Evolutionary conservation across 2,329 filamentous ascomycete genomes (phyloP).

Genomic region (Zalaria obscura): DNA sequence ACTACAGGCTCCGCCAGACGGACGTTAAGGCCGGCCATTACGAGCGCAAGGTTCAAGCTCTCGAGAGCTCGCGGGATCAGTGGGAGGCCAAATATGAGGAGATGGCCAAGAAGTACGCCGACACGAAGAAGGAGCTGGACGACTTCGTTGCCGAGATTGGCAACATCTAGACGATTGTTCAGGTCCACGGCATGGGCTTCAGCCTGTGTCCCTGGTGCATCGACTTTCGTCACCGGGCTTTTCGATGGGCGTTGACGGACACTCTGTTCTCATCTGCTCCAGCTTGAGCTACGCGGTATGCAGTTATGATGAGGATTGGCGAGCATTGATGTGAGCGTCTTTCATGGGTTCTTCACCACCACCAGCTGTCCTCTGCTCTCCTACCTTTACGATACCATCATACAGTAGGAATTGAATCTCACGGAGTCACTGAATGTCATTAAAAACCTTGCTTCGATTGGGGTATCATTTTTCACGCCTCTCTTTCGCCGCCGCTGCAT

Average conservation of each 20-base stretch:
- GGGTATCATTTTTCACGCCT: slow-evolving; percentile 25
- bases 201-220: too few relatives aligned
- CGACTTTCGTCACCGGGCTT: too few relatives aligned
- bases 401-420: not conserved
- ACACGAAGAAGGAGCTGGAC: slow-evolving; percentile 78
- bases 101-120: slow-evolving; percentile 77
- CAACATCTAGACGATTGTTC: slow-evolving; percentile 57
- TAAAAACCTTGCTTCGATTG: not conserved
- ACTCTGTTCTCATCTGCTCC: too few relatives aligned
- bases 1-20: slow-evolving; percentile 79
- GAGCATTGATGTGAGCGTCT: not conserved
- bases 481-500: slow-evolving; percentile 53
- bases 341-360: not conserved
- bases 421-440: too few relatives aligned
- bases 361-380: not conserved
- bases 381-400: slow-evolving; percentile 5
- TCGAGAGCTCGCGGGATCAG: slow-evolving; percentile 80
- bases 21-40: slow-evolving; percentile 99
- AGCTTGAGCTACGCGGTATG: too few relatives aligned
- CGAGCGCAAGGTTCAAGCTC: slow-evolving; percentile 96
- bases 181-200: too few relatives aligned
- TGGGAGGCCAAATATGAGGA: slow-evolving; percentile 99
- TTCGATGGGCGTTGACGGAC: too few relatives aligned
- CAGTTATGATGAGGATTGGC: not conserved
- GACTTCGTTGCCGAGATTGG: slow-evolving; percentile 83